These are phyloP conservation scores for Microdochium paspali DNA, from an alignment of 2,329 filamentous ascomycete genomes.

Conservation along the genomic window DNA sequence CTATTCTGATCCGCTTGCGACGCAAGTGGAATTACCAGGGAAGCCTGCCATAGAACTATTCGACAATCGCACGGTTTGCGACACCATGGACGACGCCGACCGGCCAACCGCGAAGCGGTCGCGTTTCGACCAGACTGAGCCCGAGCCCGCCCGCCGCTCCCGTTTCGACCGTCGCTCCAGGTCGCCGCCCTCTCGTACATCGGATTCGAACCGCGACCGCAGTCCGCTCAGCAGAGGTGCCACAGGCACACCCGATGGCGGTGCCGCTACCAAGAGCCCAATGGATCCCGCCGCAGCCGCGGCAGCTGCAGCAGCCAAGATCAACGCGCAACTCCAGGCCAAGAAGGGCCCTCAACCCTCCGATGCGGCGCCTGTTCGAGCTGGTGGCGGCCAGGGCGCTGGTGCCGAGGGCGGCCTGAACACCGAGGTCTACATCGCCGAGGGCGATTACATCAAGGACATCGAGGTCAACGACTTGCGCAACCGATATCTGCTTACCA, in stretches of 20 bases:
- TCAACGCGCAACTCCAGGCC: constrained; percentile 74
- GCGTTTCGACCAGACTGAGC: constrained; percentile 87
- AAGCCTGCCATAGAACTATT: too few relatives aligned
- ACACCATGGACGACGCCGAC: constrained; percentile 66
- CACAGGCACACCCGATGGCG: constrained; percentile 21
- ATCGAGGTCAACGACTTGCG: constrained; percentile 98
- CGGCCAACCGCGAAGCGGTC: constrained; percentile 69
- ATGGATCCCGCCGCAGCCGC: constrained; percentile 69
- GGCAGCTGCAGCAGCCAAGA: constrained; percentile 81
- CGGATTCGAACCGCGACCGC: constrained; percentile 66
- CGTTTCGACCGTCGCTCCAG: constrained; percentile 89
- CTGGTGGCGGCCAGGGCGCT: constrained; percentile 18
- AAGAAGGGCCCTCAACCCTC: constrained; percentile 87
- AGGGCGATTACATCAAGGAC: constrained; percentile 97
- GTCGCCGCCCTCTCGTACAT: constrained; percentile 60
- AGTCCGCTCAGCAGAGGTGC: constrained; percentile 56
- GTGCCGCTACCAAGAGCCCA: constrained; percentile 34
- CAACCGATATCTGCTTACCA: constrained; percentile 94
- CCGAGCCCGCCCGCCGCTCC: constrained; percentile 61
- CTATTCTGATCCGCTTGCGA: too few relatives aligned
- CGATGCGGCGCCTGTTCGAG: constrained; percentile 64
- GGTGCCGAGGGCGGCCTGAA: constrained; percentile 52
- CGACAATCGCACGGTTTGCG: neutral
- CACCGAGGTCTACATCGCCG: constrained; percentile 84
- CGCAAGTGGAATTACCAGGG: too few relatives aligned